These are phyloP conservation scores for Bidens hawaiensis DNA, from an alignment of 140 eudicot genomes.

Conservation along the genomic window DNA sequence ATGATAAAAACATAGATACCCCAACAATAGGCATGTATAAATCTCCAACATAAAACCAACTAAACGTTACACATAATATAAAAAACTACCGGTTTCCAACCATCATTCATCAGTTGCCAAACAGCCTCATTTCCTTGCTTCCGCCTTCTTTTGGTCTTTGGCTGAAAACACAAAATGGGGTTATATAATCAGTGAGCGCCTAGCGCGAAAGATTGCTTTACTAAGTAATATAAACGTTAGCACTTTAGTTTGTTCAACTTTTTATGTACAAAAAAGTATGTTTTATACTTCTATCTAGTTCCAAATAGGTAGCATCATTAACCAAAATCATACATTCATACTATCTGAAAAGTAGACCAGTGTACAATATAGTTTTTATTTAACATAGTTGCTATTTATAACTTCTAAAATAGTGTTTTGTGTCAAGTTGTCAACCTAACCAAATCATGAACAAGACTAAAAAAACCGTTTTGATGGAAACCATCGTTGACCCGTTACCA, in stretches of 20 bases:
- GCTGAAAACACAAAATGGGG: constrained; percentile 47
- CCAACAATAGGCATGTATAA: constrained; percentile 19
- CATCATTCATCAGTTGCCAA: not conserved
- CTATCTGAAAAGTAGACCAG: not conserved
- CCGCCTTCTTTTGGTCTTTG: constrained; percentile 86
- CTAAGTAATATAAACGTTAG: too few species aligned
- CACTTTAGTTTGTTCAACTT: not conserved
- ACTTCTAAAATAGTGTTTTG: too few species aligned
- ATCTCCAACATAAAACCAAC: constrained; percentile 25
- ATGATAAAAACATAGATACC: constrained; percentile 7
- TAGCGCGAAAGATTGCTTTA: too few species aligned
- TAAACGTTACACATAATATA: constrained; percentile 14
- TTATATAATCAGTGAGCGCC: too few species aligned
- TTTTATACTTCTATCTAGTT: too few species aligned
- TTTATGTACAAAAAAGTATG: not conserved
- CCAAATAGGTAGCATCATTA: not conserved
- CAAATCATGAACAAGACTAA: not conserved
- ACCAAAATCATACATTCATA: not conserved
- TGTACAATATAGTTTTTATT: too few species aligned
- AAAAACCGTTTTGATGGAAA: not conserved
- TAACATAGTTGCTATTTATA: not conserved
- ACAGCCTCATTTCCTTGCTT: constrained; percentile 60
- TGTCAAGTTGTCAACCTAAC: not conserved
- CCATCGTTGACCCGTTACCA: not conserved
- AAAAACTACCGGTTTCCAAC: constrained; percentile 11